Percentiles rank a stretch among this genome's conserved stretches.
Evolutionary conservation across 108 stramenopile genomes (phyloP).

Genomic region (Aurantiochytrium sp.): DNA sequence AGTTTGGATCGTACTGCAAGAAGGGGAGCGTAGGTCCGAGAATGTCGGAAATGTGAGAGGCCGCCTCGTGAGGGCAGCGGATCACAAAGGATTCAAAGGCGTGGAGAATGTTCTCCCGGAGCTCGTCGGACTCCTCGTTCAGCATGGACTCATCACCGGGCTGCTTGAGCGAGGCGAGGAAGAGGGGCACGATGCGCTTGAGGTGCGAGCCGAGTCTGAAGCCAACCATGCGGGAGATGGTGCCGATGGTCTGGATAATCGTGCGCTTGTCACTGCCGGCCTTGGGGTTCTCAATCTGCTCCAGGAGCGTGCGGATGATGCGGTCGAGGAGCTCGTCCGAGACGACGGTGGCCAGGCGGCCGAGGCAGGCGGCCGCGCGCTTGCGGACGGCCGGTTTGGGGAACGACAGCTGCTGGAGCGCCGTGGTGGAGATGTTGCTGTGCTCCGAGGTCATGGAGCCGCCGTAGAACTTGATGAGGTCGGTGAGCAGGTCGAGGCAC

Average conservation of each 20-base stretch:
- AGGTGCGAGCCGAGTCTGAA: conserved; percentile 69
- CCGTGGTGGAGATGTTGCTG: conserved; percentile 66
- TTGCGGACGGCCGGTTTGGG: conserved; percentile 70
- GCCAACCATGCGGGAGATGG: conserved; percentile 60
- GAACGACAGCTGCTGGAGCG: conserved; percentile 63
- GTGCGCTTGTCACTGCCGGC: conserved; percentile 43
- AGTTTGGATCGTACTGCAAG: conserved; percentile 94
- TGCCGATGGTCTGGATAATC: conserved; percentile 83
- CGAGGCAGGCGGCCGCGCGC: conserved; percentile 82
- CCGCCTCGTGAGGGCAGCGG: conserved; percentile 85
- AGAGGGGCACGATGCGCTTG: conserved; percentile 85
- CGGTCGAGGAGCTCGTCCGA: conserved; percentile 69
- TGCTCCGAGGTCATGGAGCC: conserved; percentile 64
- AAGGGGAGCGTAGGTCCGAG: conserved; percentile 64
- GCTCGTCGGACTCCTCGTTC: conserved; percentile 71
- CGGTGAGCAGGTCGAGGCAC: conserved; percentile 80
- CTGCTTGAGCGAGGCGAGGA: conserved; percentile 78
- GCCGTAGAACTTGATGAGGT: conserved; percentile 83
- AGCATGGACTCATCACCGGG: conserved; percentile 66
- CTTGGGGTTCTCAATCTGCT: conserved; percentile 61
- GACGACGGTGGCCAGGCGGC: conserved; percentile 73
- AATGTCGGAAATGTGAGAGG: conserved; percentile 67
- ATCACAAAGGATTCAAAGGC: conserved; percentile 89
- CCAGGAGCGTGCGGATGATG: conserved; percentile 71
- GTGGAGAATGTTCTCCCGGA: conserved; percentile 90